Evolutionary conservation across 2,329 filamentous ascomycete species (phyloP).

Genomic region (Fonsecaea multimorphosa): DNA sequence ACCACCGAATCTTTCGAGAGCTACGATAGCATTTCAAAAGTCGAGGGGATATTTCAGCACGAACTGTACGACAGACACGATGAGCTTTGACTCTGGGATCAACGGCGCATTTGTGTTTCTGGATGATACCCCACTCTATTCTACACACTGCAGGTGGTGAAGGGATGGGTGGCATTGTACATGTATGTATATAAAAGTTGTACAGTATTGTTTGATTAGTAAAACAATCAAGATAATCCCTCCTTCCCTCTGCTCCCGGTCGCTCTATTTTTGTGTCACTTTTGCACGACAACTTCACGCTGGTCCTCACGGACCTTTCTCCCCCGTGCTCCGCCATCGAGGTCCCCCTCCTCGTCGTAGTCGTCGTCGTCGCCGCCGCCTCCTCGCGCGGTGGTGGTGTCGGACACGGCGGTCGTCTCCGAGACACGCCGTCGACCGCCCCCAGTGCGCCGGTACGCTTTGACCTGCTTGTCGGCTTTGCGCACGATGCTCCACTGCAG

Average conservation of each 20-base stretch:
- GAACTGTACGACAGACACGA: not conserved
- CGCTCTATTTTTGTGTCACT: not conserved
- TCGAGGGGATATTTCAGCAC: not conserved
- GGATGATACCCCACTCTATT: not conserved
- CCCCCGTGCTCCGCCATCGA: not conserved
- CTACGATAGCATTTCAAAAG: not conserved
- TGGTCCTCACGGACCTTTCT: not conserved
- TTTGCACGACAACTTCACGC: not conserved
- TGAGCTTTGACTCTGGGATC: not conserved
- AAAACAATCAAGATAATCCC: not conserved
- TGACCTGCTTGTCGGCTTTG: constrained; percentile 16
- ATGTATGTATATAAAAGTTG: not conserved
- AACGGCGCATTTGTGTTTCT: not conserved
- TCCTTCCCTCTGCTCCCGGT: not conserved
- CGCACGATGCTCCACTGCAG: constrained; percentile 23
- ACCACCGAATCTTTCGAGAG: not conserved
- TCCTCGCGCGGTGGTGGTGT: not conserved
- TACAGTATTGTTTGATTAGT: not conserved
- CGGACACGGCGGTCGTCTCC: constrained; percentile 2
- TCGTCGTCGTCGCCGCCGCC: not conserved
- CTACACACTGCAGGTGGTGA: not conserved
- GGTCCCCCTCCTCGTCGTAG: not conserved
- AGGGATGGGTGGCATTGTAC: not conserved
- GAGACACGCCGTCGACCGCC: not conserved
- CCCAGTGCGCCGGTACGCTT: constrained; percentile 11